Percentiles rank a stretch among this genome's conserved stretches.
Conservation (phyloP, 441 rosid genomes). For the Erodium texanum region DNA sequence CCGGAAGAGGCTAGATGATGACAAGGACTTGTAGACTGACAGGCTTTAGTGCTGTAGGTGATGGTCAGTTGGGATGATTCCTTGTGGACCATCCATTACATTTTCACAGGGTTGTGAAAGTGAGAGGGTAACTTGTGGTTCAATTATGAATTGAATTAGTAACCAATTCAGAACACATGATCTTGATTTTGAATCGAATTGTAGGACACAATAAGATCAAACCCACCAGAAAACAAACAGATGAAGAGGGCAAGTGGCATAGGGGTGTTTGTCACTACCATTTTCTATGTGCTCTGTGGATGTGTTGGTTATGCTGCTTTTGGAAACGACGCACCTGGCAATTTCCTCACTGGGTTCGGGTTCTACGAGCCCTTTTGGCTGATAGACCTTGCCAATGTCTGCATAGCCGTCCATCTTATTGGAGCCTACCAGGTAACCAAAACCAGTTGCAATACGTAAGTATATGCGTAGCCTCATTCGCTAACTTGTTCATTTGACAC, state of each 20-base stretch:
- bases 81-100: neutral
- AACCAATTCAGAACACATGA: too few relatives aligned
- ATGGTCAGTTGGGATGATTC: neutral
- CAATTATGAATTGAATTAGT: too few relatives aligned
- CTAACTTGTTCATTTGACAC: neutral
- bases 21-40: too few relatives aligned
- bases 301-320: slow-evolving; percentile 79
- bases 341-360: slow-evolving; percentile 80
- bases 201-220: slow-evolving; percentile 70
- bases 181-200: slow-evolving; percentile 1
- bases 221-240: slow-evolving; percentile 64
- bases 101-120: neutral
- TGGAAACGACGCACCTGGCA: slow-evolving; percentile 71
- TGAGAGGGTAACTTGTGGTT: too few relatives aligned
- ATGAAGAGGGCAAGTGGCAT: slow-evolving; percentile 61
- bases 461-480: too few relatives aligned
- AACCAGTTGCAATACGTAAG: neutral
- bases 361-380: slow-evolving; percentile 84
- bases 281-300: slow-evolving; percentile 70
- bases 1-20: too few relatives aligned
- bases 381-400: slow-evolving; percentile 64
- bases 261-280: slow-evolving; percentile 53
- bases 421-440: slow-evolving; percentile 70
- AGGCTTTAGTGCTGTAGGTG: too few relatives aligned
- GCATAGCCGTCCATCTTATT: slow-evolving; percentile 71